A percentile compares a stretch with the other conserved stretches of the same genome.
These are phyloP conservation scores for Aspergillus biplanus DNA, from an alignment of 495 filamentous ascomycete species.

Conservation along the genomic window DNA sequence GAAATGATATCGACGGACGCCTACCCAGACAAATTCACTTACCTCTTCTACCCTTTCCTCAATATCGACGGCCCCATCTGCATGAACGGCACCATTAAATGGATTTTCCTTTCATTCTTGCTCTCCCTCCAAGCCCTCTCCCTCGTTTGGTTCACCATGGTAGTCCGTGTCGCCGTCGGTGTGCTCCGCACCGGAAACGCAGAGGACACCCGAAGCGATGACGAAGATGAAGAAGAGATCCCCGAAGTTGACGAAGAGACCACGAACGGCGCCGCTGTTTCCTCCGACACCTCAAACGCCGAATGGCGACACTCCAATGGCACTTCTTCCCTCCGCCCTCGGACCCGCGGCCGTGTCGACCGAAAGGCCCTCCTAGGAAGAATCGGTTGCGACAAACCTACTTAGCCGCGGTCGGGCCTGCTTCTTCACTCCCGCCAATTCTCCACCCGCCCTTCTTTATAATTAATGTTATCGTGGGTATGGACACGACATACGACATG, in stretches of 20 bases:
- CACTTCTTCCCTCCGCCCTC: conserved; percentile 36
- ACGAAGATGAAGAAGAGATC: conserved; percentile 63
- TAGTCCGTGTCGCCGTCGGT: conserved; percentile 74
- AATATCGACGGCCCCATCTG: conserved; percentile 72
- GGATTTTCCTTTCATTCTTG: conserved; percentile 74
- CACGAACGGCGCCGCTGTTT: conserved; percentile 27
- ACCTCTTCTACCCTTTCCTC: conserved; percentile 71
- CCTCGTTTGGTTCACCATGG: conserved; percentile 89
- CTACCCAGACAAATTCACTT: conserved; percentile 57
- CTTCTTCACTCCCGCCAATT: conserved; percentile 16
- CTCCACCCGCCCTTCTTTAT: conserved; percentile 11
- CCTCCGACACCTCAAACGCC: conserved; percentile 38
- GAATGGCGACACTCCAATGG: conserved; percentile 52
- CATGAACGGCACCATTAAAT: conserved; percentile 72
- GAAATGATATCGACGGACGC: conserved; percentile 58
- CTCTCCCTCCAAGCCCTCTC: conserved; percentile 79
- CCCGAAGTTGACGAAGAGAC: conserved; percentile 39
- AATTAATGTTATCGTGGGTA: conserved; percentile 22
- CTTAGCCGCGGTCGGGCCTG: conserved; percentile 22
- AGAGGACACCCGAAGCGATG: conserved; percentile 86
- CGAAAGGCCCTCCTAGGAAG: conserved; percentile 72
- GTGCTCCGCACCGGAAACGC: conserved; percentile 77
- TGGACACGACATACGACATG: conserved; percentile 20
- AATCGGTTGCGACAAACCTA: conserved; percentile 74
- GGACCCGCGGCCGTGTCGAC: conserved; percentile 45